Evolutionary conservation across 345 rosid species (phyloP).

Genomic region (Gossypium sturtianum): DNA sequence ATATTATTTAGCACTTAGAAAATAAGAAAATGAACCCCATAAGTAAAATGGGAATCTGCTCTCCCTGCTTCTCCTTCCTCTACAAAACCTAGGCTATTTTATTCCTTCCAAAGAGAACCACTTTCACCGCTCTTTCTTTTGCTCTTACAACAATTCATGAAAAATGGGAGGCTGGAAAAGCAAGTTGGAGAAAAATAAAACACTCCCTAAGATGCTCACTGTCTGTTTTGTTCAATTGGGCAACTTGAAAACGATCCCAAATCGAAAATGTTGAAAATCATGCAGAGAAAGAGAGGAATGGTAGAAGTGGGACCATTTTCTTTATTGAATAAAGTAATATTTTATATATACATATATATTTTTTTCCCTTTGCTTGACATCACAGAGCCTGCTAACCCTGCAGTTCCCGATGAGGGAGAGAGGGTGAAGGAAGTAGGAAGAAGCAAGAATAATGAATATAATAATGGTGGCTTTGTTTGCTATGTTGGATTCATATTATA

Average conservation of each 20-base stretch:
- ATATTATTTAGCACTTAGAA: too few species aligned
- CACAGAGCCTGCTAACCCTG: conserved; percentile 1
- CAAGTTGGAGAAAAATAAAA: neutral
- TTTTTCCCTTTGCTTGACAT: neutral
- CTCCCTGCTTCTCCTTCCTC: too few species aligned
- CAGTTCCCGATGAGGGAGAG: conserved; percentile 30
- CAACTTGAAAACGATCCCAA: conserved; percentile 16
- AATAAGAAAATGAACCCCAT: too few species aligned
- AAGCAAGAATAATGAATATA: conserved; percentile 3
- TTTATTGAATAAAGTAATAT: neutral
- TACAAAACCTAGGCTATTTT: neutral
- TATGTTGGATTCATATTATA: neutral
- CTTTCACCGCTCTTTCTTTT: neutral
- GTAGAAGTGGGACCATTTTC: conserved; percentile 15
- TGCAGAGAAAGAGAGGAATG: neutral
- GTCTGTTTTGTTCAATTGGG: conserved; percentile 6
- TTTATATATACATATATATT: too few species aligned
- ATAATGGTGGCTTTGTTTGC: neutral
- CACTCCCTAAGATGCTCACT: neutral
- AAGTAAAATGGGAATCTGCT: too few species aligned
- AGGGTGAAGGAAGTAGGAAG: conserved; percentile 14
- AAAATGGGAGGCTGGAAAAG: neutral
- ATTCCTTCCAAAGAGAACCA: neutral
- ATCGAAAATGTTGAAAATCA: conserved; percentile 1
- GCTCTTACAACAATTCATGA: neutral